Percentiles rank a stretch among this genome's conserved stretches.
phyloP scores from a whole-genome alignment of 2,329 filamentous ascomycete genomes.

The Apiospora phragmitis region DNA sequence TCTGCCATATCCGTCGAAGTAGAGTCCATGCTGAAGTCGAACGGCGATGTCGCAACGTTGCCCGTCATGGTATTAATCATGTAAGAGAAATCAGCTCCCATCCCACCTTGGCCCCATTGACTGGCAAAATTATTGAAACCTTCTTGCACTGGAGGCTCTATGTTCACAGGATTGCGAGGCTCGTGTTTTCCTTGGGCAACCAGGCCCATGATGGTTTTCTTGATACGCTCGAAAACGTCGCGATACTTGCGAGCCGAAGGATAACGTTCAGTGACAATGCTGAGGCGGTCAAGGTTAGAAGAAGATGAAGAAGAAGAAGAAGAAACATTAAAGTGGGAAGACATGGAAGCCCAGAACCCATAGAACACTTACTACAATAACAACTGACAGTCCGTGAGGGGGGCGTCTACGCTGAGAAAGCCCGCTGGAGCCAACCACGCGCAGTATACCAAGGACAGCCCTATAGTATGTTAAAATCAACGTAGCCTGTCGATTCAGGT shows the following conservation, averaged over 20 bases:
- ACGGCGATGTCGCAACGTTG: slow-evolving; percentile 16
- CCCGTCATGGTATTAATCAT: slow-evolving; percentile 34
- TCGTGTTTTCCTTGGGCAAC: slow-evolving; percentile 30
- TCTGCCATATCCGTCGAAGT: slow-evolving; percentile 10
- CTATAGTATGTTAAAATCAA: slow-evolving; percentile 18
- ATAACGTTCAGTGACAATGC: slow-evolving; percentile 32
- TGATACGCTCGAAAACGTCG: slow-evolving; percentile 34
- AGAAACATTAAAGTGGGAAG: not conserved
- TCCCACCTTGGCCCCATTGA: slow-evolving; percentile 23
- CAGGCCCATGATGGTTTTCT: slow-evolving; percentile 25
- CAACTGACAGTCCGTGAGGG: slow-evolving; percentile 31
- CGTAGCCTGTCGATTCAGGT: not conserved
- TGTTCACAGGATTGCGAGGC: slow-evolving; percentile 28
- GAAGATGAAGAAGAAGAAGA: too few relatives aligned
- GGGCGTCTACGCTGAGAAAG: slow-evolving; percentile 24
- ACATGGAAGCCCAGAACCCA: not conserved
- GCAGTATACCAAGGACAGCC: slow-evolving; percentile 30
- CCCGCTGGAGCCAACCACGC: slow-evolving; percentile 29
- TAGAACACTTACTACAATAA: slow-evolving; percentile 23
- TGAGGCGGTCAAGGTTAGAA: not conserved
- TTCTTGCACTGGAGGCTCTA: slow-evolving; percentile 27
- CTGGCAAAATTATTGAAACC: slow-evolving; percentile 22
- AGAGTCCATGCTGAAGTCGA: slow-evolving; percentile 14
- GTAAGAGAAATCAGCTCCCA: slow-evolving; percentile 28
- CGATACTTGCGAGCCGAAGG: slow-evolving; percentile 33